phyloP scores from a whole-genome alignment of 371 early-diverging fungal genomes.

The Nosema muscidifuracis region DNA sequence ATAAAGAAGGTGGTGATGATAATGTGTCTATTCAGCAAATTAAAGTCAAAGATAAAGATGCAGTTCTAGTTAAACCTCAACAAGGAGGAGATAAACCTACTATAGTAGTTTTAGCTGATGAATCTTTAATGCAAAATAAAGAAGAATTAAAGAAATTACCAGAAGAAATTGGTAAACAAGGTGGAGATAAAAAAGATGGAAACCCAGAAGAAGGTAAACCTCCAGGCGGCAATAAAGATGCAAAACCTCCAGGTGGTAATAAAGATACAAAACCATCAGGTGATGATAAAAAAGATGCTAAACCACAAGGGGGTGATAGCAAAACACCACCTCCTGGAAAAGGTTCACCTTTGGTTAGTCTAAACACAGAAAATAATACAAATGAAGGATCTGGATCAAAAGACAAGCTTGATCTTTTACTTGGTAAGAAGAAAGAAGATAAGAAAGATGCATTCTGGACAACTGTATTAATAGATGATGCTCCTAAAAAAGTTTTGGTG shows the following conservation, averaged over 20 bases:
- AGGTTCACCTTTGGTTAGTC: not conserved
- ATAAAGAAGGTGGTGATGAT: not conserved
- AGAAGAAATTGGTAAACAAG: not conserved
- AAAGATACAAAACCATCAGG: slow-evolving; percentile 1
- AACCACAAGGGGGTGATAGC: not conserved
- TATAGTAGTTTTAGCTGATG: not conserved
- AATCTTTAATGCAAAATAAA: not conserved
- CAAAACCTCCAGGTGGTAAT: not conserved
- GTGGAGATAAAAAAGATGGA: not conserved
- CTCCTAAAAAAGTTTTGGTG: not conserved
- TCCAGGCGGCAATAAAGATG: no score
- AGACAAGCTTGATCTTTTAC: not conserved
- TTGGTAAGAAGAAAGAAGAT: not conserved
- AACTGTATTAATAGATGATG: not conserved
- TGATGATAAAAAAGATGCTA: not conserved
- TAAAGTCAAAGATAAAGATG: slow-evolving; percentile 13
- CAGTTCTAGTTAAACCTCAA: not conserved
- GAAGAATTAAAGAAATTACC: slow-evolving; percentile 9
- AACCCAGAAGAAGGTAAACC: not conserved
- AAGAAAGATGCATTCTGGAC: not conserved
- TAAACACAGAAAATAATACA: not conserved
- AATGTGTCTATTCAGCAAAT: not conserved
- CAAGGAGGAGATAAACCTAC: not conserved
- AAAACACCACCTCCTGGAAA: not conserved
- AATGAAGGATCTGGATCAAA: not conserved